These are phyloP conservation scores for Phylloporus sp. DNA, from an alignment of 768 basidiomycete species.

Conservation along the genomic window DNA sequence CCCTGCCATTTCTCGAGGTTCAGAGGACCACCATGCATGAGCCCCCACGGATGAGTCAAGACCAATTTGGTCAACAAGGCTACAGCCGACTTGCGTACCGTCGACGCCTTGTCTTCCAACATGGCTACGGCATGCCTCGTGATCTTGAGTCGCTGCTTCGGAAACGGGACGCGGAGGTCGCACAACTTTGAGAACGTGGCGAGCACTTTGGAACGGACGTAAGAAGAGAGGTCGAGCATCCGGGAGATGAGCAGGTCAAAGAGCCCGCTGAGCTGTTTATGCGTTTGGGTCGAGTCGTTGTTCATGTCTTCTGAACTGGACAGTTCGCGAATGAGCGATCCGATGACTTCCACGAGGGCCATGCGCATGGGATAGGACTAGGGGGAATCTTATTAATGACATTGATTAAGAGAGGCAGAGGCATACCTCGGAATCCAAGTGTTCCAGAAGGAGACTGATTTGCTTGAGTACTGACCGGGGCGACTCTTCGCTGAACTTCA, in stretches of 20 bases:
- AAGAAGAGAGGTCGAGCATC: constrained; percentile 83
- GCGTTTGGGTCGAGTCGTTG: constrained; percentile 39
- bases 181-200: constrained; percentile 70
- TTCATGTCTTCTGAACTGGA: constrained; percentile 48
- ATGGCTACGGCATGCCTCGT: constrained; percentile 73
- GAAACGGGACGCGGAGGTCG: constrained; percentile 74
- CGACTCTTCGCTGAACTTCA: constrained; percentile 71
- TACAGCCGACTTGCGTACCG: too few species aligned
- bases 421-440: constrained; percentile 87
- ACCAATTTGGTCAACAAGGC: constrained; percentile 70
- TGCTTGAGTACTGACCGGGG: constrained; percentile 85
- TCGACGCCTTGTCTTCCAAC: constrained; percentile 85
- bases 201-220: constrained; percentile 88
- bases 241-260: constrained; percentile 86
- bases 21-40: constrained; percentile 78
- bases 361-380: constrained; percentile 96
- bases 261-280: constrained; percentile 74
- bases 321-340: constrained; percentile 78
- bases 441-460: constrained; percentile 74
- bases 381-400: background rate
- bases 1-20: constrained; percentile 68
- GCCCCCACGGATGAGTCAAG: constrained; percentile 83
- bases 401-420: background rate
- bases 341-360: constrained; percentile 88
- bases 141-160: constrained; percentile 75